Evolutionary conservation across 148 eudicot species (phyloP).

Genomic region (Vaccinium corymbosum): DNA sequence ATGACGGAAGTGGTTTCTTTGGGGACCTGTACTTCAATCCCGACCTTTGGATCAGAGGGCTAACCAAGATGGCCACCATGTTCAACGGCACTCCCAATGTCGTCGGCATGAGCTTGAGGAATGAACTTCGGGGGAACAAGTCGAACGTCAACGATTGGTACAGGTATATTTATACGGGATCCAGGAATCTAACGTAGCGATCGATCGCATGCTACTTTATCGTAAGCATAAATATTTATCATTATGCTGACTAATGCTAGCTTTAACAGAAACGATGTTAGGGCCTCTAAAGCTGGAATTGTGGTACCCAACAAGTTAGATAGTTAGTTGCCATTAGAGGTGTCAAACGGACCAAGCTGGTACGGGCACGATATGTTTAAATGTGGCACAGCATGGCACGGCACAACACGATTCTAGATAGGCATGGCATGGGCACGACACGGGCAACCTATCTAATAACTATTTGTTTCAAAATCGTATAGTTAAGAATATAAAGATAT

Average conservation of each 20-base stretch:
- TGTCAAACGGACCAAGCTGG: no score
- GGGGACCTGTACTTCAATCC: conserved; percentile 70
- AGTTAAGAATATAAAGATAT: no score
- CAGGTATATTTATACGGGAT: conserved; percentile 37
- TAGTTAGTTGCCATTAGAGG: no score
- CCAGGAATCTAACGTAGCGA: not conserved
- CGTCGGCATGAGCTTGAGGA: conserved; percentile 88
- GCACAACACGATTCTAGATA: no score
- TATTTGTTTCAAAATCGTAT: no score
- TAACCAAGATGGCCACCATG: conserved; percentile 64
- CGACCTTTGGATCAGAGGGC: conserved; percentile 63
- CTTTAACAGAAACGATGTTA: no score
- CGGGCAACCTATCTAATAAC: no score
- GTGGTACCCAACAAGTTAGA: not conserved
- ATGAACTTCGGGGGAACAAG: conserved; percentile 82
- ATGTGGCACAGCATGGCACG: no score
- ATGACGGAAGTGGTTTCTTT: conserved; percentile 87
- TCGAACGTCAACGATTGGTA: conserved; percentile 77
- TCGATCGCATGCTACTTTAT: not conserved
- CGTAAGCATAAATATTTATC: not conserved
- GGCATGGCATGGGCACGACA: no score
- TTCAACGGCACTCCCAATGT: conserved; percentile 54
- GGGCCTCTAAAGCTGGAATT: not conserved
- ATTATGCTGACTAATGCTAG: no score
- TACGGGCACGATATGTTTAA: no score